Evolutionary conservation across 2,329 filamentous ascomycete species (phyloP), one percentile per base, ranked within the genome.

Genomic region (Fusarium sublunatum): DNA sequence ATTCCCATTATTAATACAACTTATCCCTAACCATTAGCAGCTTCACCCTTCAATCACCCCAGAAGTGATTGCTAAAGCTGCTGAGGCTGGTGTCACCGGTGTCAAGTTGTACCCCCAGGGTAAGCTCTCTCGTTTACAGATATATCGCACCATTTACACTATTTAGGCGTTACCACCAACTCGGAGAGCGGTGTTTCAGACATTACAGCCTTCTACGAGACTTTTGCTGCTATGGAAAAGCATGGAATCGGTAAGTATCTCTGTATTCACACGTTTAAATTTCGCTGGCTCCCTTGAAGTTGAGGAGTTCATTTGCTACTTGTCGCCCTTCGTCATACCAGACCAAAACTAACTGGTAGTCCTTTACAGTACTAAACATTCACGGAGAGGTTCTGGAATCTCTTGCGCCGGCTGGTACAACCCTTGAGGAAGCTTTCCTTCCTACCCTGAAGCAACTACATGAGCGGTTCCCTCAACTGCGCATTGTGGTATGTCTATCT

Each of bases 181-280:
- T 88, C 86, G 22, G 82, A 85, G 43, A 86, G 85, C 25, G 91
- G 91, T 11, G 90, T 93, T 24, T 79, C 90, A 13, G 85, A 87
- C 53, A 86, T 91, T 70, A 86, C 88, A 58, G 78, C 82, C 29
- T 94, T 92, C 78, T 90, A 91, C 73, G 86, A 87, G 7, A 91
- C 94, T 12, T 96, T 98, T 73, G 85, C 83, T n/a, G 91, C 91
- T 65, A 97, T 98, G 93, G 90, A 97, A 74, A 80, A 88, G 58
- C 86, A 93, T 66, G 88, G 89, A 66, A 82, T 97, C 15, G 55
- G 63, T 61, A 32, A 51, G 73, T 72, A 50, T 41, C 19, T 11
- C 29, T 9, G 25, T 15, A 7, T 7, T 5, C 15, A 19, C 19
- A 19, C 19, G 3, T 19, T 19, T 19, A 19, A 19, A 19, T 19